These are phyloP conservation scores for Podospora australis DNA, from an alignment of 495 filamentous ascomycete species.

Conservation along the genomic window DNA sequence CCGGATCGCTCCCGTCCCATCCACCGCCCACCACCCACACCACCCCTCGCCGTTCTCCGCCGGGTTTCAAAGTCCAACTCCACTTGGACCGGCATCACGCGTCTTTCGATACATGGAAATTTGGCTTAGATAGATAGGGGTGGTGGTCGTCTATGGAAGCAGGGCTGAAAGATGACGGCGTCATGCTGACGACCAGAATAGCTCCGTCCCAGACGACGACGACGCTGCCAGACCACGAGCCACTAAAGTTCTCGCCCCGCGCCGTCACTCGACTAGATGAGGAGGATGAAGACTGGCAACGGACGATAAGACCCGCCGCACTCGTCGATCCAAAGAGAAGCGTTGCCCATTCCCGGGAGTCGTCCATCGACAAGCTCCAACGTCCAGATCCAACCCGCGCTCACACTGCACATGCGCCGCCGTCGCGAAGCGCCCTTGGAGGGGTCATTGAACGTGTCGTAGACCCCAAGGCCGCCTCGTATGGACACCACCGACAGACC, in stretches of 20 bases:
- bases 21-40: constrained; percentile 6
- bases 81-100: constrained; percentile 4
- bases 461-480: constrained; percentile 47
- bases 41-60: constrained; percentile 9
- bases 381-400: constrained; percentile 42
- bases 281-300: constrained; percentile 39
- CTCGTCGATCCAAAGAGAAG: constrained; percentile 31
- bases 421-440: constrained; percentile 37
- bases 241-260: constrained; percentile 39
- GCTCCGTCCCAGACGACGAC: constrained; percentile 48
- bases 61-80: constrained; percentile 11
- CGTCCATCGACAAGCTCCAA: constrained; percentile 46
- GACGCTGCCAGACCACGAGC: constrained; percentile 46
- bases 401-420: constrained; percentile 33
- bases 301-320: constrained; percentile 34
- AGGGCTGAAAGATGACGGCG: background rate
- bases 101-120: no score
- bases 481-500: constrained; percentile 87
- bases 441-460: constrained; percentile 58
- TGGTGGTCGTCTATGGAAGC: no score
- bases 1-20: background rate
- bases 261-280: constrained; percentile 37
- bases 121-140: no score
- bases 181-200: constrained; percentile 23
- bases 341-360: constrained; percentile 44